Evolutionary conservation across 225 moss, liverwort and hornwort species (phyloP).

Genomic region (Climacium dendroides): DNA sequence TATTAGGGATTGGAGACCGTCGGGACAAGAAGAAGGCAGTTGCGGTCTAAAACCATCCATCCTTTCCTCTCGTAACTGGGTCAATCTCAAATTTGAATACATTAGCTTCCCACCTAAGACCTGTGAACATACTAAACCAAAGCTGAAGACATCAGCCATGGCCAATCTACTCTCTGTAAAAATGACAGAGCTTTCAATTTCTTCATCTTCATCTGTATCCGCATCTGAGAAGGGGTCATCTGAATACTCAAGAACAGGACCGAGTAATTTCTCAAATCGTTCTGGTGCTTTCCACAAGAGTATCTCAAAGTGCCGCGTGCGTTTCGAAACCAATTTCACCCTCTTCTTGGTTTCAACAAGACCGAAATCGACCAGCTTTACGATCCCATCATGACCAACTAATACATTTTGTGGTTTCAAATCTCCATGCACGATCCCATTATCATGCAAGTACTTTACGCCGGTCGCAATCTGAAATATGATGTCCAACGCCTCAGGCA

Average conservation of each 20-base stretch:
- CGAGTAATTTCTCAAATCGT: background rate
- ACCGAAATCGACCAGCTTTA: background rate
- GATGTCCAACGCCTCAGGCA: background rate
- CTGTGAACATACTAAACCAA: background rate
- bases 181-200: background rate
- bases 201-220: background rate
- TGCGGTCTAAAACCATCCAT: background rate
- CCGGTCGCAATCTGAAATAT: background rate
- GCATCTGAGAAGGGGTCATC: background rate
- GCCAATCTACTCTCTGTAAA: background rate
- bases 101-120: background rate
- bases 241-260: background rate
- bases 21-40: background rate
- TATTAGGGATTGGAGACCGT: fast-evolving
- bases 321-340: background rate
- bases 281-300: background rate
- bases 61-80: background rate
- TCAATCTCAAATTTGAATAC: background rate
- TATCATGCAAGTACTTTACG: background rate
- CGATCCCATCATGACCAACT: background rate
- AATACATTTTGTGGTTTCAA: background rate
- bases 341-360: background rate
- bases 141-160: background rate
- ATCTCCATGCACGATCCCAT: background rate
- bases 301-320: background rate